phyloP scores from a whole-genome alignment of 1,284 basidiomycete species.

The Moesziomyces parantarcticus region DNA sequence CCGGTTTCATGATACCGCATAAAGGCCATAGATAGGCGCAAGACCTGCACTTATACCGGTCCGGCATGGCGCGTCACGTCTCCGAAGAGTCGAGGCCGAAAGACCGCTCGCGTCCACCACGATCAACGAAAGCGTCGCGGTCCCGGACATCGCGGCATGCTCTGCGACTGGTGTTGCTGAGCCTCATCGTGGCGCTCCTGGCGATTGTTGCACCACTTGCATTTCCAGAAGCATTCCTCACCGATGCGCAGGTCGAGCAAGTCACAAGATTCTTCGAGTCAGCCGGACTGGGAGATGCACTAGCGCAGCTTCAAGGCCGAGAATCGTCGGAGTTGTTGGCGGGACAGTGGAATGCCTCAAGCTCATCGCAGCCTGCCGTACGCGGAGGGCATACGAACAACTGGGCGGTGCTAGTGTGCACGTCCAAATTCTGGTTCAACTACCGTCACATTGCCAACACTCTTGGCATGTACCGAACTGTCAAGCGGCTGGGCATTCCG shows the following conservation, averaged over 20 bases:
- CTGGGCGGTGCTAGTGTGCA: constrained; percentile 95
- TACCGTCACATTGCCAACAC: constrained; percentile 99
- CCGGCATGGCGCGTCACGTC: too few species aligned
- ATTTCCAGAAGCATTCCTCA: constrained; percentile 39
- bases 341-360: too few species aligned
- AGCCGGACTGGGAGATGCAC: constrained; percentile 5
- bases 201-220: constrained; percentile 11
- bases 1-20: too few species aligned
- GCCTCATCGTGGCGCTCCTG: constrained; percentile 1
- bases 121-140: neutral
- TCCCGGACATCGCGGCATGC: constrained; percentile 1
- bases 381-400: constrained; percentile 77
- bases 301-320: constrained; percentile 4
- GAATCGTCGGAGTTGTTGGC: neutral
- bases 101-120: too few species aligned
- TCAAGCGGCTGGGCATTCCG: constrained; percentile 96
- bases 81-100: too few species aligned
- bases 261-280: constrained; percentile 45
- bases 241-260: constrained; percentile 18
- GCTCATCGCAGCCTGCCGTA: neutral
- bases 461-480: constrained; percentile 97
- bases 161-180: constrained; percentile 10
- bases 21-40: too few species aligned
- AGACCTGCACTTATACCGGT: too few species aligned
- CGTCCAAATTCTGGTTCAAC: constrained; percentile 98